phyloP scores from a whole-genome alignment of 2,329 filamentous ascomycete genomes.

The Phaeosphaeria sp. region DNA sequence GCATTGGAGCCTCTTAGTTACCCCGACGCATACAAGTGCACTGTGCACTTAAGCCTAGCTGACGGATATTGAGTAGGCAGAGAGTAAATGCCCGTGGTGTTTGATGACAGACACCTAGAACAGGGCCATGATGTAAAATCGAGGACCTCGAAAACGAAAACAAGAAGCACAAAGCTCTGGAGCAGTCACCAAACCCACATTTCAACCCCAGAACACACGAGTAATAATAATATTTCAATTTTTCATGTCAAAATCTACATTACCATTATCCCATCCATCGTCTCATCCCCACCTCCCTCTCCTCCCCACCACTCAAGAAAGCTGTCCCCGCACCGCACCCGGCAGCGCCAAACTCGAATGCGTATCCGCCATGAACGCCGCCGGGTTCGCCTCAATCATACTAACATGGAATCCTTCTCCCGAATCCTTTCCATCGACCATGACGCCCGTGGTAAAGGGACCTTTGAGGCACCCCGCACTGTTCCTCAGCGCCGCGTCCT shows the following conservation, averaged over 20 bases:
- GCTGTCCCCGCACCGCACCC: constrained; percentile 62
- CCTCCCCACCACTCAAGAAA: constrained; percentile 16
- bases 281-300: background rate
- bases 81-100: too few relatives aligned
- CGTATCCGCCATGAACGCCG: constrained; percentile 60
- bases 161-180: too few relatives aligned
- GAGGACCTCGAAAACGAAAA: too few relatives aligned
- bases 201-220: too few relatives aligned
- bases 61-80: too few relatives aligned
- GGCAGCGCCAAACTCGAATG: constrained; percentile 61
- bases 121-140: too few relatives aligned
- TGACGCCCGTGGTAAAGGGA: constrained; percentile 37
- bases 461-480: constrained; percentile 35
- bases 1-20: too few relatives aligned
- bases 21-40: too few relatives aligned
- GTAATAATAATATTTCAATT: background rate
- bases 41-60: too few relatives aligned
- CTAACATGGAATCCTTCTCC: constrained; percentile 58
- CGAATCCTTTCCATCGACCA: constrained; percentile 54
- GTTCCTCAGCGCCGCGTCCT: constrained; percentile 17
- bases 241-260: constrained; percentile 3
- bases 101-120: too few relatives aligned
- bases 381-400: constrained; percentile 60
- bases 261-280: constrained; percentile 2
- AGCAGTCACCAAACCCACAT: too few relatives aligned